These are phyloP conservation scores for Geopyxis carbonaria DNA, from an alignment of 495 filamentous ascomycete genomes.

Conservation along the genomic window DNA sequence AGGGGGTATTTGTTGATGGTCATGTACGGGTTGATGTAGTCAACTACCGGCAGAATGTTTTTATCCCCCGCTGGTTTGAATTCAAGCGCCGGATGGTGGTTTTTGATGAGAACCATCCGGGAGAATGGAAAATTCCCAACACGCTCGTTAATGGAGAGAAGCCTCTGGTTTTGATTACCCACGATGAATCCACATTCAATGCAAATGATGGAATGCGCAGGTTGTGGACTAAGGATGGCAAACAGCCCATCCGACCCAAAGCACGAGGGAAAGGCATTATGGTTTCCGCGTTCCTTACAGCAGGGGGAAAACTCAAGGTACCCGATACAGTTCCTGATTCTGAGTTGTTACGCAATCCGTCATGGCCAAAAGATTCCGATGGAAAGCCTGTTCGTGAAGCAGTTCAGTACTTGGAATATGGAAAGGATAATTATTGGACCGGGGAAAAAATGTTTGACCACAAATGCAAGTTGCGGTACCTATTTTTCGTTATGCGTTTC, in stretches of 20 bases:
- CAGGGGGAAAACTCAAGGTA: constrained; percentile 2
- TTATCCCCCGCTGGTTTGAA: constrained; percentile 1
- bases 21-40: constrained; percentile 7
- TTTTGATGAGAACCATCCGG: constrained; percentile 1
- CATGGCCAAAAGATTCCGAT: constrained; percentile 1
- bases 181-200: constrained; percentile 11
- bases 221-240: constrained; percentile 4
- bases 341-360: constrained; percentile 1
- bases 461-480: constrained; percentile 1
- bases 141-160: not conserved
- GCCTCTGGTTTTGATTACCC: constrained; percentile 1
- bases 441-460: constrained; percentile 8
- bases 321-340: constrained; percentile 1
- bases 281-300: constrained; percentile 8
- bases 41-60: constrained; percentile 1
- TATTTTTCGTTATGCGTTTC: constrained; percentile 5
- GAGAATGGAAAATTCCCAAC: constrained; percentile 3
- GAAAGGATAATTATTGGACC: constrained; percentile 8
- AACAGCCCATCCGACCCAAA: constrained; percentile 4
- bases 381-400: constrained; percentile 1
- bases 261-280: constrained; percentile 5
- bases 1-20: constrained; percentile 9
- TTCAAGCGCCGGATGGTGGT: not conserved
- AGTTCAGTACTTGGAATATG: constrained; percentile 7
- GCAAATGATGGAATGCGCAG: constrained; percentile 5